A percentile compares a stretch with the other conserved stretches of the same genome.
phyloP scores from a whole-genome alignment of 2,329 filamentous ascomycete species.

The Cryoendolithus antarcticus region DNA sequence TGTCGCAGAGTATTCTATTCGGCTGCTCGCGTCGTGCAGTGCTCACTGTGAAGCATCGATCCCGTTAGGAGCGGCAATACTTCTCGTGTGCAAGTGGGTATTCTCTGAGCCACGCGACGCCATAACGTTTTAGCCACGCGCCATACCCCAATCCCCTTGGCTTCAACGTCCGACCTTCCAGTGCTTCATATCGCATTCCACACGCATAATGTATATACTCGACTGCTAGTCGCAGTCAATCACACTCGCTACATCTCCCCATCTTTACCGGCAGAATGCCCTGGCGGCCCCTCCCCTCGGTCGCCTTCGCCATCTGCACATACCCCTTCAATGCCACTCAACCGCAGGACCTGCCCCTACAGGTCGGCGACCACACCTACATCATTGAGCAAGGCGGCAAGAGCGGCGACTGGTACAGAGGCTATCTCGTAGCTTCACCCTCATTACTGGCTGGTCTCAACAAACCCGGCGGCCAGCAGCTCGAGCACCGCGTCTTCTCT shows the following conservation, averaged over 20 bases:
- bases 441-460: slow-evolving; percentile 86
- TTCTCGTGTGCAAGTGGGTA: too few relatives aligned
- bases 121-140: too few relatives aligned
- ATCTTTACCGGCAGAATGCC: slow-evolving; percentile 48
- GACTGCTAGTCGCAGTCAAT: too few relatives aligned
- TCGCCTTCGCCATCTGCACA: slow-evolving; percentile 94
- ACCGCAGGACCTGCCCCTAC: slow-evolving; percentile 83
- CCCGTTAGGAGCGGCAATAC: too few relatives aligned
- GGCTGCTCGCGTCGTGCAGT: too few relatives aligned
- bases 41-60: too few relatives aligned
- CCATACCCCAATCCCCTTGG: too few relatives aligned
- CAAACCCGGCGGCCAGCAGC: slow-evolving; percentile 77
- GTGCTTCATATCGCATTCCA: too few relatives aligned
- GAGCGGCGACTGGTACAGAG: slow-evolving; percentile 83
- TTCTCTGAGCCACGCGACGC: too few relatives aligned
- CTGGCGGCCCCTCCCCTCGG: slow-evolving; percentile 92
- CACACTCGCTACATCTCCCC: background rate
- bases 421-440: slow-evolving; percentile 88
- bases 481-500: slow-evolving; percentile 91
- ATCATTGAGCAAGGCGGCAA: slow-evolving; percentile 88
- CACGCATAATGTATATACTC: too few relatives aligned
- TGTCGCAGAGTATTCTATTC: too few relatives aligned
- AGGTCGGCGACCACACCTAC: slow-evolving; percentile 96
- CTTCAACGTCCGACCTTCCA: too few relatives aligned
- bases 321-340: slow-evolving; percentile 83